Conservation (phyloP, 306 rosid species). For the Rosa lucieae region DNA sequence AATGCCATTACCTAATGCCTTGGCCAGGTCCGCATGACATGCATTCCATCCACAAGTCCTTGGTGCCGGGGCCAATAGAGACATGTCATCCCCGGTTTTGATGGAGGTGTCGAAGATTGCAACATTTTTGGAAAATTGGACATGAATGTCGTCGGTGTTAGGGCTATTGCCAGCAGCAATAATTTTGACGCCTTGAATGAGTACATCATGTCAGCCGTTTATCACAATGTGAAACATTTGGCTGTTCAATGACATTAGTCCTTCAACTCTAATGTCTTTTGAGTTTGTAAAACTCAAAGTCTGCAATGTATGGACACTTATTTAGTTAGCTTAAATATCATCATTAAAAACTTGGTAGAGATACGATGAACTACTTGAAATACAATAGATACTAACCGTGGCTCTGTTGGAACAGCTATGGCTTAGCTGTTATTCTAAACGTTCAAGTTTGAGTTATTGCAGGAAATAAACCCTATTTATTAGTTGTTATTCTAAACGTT, state of each 20-base stretch:
- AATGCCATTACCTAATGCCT: constrained; percentile 26
- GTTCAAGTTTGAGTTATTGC: too few species aligned
- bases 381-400: constrained; percentile 14
- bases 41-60: constrained; percentile 27
- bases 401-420: background rate
- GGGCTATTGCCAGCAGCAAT: constrained; percentile 14
- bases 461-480: too few species aligned
- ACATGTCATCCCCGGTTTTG: constrained; percentile 24
- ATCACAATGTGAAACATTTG: constrained; percentile 34
- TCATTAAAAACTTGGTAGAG: background rate
- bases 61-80: constrained; percentile 33
- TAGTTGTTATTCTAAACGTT: too few species aligned
- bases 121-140: constrained; percentile 18
- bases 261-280: constrained; percentile 5
- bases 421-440: too few species aligned
- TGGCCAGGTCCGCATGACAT: constrained; percentile 30
- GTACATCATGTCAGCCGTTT: constrained; percentile 25
- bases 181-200: constrained; percentile 6
- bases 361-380: background rate
- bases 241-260: constrained; percentile 16
- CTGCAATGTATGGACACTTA: background rate
- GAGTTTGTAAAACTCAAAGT: constrained; percentile 25
- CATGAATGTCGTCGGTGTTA: constrained; percentile 33
- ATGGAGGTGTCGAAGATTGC: constrained; percentile 19
- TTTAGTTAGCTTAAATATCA: background rate